phyloP scores from a whole-genome alignment of 495 filamentous ascomycete species.

The Hypoxylon intermedium region DNA sequence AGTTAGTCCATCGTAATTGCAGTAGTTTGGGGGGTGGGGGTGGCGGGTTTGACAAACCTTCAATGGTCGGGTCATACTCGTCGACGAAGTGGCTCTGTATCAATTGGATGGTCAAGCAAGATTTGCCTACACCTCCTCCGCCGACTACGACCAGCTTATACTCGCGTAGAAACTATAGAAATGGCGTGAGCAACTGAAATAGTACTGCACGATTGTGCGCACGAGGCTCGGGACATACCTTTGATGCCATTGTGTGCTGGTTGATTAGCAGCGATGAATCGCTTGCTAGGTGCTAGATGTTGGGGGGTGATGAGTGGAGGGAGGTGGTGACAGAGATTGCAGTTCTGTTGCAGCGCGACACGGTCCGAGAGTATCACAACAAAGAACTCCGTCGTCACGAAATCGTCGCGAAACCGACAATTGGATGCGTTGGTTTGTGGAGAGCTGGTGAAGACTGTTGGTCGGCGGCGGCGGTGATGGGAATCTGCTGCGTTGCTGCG shows the following conservation, averaged over 20 bases:
- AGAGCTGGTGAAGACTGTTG: no score
- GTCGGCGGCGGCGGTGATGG: conserved; percentile 5
- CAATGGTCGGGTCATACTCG: conserved; percentile 99
- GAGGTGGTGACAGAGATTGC: conserved; percentile 6
- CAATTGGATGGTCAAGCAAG: conserved; percentile 98
- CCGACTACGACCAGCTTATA: conserved; percentile 99
- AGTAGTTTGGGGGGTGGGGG: not conserved
- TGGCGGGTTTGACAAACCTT: conserved; percentile 68
- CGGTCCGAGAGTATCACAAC: conserved; percentile 25
- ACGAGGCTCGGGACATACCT: conserved; percentile 43
- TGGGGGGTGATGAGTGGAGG: not conserved
- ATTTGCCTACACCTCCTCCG: conserved; percentile 98
- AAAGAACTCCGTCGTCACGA: conserved; percentile 22
- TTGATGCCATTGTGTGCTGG: conserved; percentile 53
- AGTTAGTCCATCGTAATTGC: conserved; percentile 7
- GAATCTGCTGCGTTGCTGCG: no score
- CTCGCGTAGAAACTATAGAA: conserved; percentile 88
- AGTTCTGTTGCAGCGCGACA: conserved; percentile 13
- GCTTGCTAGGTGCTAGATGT: conserved; percentile 8
- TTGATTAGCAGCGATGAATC: conserved; percentile 22
- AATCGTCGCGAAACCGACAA: conserved; percentile 8
- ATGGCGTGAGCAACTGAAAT: not conserved
- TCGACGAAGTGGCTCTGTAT: conserved; percentile 99
- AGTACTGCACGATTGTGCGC: not conserved
- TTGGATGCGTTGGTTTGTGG: not conserved